Evolutionary conservation across 78 protist genomes (phyloP).

Genomic region (Chrysochromulina tobinii): DNA sequence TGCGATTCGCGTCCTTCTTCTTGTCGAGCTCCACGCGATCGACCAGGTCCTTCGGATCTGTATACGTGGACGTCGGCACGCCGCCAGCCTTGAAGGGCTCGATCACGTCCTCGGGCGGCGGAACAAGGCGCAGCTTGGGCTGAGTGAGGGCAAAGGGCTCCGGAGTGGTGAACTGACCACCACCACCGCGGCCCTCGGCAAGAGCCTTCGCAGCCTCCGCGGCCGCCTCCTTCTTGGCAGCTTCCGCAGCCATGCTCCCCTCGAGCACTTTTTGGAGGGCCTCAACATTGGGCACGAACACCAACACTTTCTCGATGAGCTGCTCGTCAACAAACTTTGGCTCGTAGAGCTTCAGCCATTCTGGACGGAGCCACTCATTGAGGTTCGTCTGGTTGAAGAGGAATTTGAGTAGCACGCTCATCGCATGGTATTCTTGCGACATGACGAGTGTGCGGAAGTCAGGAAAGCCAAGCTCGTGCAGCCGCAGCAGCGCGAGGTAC

Average conservation of each 20-base stretch:
- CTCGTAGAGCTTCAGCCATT: conserved; percentile 18
- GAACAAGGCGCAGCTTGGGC: neutral
- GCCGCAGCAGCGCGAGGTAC: neutral
- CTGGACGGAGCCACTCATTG: neutral
- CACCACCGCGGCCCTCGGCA: neutral
- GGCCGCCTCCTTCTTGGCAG: neutral
- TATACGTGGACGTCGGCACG: conserved; percentile 27
- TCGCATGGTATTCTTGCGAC: neutral
- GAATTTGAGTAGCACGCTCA: neutral
- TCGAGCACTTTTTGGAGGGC: neutral
- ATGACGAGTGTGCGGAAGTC: neutral
- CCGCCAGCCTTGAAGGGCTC: neutral
- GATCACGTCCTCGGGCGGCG: conserved; percentile 15
- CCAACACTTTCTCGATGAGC: neutral
- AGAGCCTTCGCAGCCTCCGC: neutral
- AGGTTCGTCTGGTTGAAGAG: neutral
- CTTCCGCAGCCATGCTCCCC: neutral
- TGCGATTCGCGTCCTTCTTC: neutral
- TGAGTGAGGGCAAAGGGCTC: conserved; percentile 42
- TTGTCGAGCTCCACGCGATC: conserved; percentile 8
- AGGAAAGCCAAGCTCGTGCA: neutral
- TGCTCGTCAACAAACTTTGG: neutral
- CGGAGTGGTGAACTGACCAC: neutral
- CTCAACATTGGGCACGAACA: neutral
- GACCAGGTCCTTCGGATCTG: neutral